phyloP scores from a whole-genome alignment of 2,329 filamentous ascomycete genomes.

The Claviceps citrina region DNA sequence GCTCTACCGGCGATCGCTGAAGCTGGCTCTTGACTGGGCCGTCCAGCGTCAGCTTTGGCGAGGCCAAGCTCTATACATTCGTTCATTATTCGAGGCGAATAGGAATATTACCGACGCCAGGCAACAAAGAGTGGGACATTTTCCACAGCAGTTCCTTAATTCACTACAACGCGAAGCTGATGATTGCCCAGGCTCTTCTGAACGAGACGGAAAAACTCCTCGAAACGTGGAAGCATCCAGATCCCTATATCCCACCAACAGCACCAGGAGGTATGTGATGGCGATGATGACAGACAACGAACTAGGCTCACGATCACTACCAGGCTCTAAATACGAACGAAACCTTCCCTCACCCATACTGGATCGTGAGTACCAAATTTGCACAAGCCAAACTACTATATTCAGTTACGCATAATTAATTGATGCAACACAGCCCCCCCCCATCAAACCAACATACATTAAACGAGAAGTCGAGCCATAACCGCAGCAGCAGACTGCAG shows the following conservation, averaged over 20 bases:
- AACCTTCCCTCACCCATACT: slow-evolving; percentile 71
- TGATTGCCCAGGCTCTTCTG: slow-evolving; percentile 51
- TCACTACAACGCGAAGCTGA: neutral
- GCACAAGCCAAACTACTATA: neutral
- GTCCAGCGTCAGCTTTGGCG: slow-evolving; percentile 89
- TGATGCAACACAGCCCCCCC: slow-evolving; percentile 13
- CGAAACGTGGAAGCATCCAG: slow-evolving; percentile 93
- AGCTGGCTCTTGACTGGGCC: slow-evolving; percentile 88
- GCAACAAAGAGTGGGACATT: slow-evolving; percentile 57
- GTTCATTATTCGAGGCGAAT: slow-evolving; percentile 89
- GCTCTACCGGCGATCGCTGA: slow-evolving; percentile 83
- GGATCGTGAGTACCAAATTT: slow-evolving; percentile 48
- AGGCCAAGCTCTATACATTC: slow-evolving; percentile 89
- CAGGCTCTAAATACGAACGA: slow-evolving; percentile 90
- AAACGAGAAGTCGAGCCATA: neutral
- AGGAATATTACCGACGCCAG: slow-evolving; percentile 68
- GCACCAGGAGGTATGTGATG: slow-evolving; percentile 67
- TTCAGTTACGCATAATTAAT: neutral
- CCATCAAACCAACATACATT: slow-evolving; percentile 5
- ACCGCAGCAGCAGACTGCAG: neutral
- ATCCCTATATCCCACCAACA: slow-evolving; percentile 77
- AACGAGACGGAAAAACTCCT: slow-evolving; percentile 78
- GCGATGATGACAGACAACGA: neutral
- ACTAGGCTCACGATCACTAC: slow-evolving; percentile 7
- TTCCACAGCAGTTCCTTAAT: neutral